Percentiles rank a stretch among this genome's conserved stretches.
phyloP scores from a whole-genome alignment of 192 early-diverging fungal species.

The Coemansia sp. region DNA sequence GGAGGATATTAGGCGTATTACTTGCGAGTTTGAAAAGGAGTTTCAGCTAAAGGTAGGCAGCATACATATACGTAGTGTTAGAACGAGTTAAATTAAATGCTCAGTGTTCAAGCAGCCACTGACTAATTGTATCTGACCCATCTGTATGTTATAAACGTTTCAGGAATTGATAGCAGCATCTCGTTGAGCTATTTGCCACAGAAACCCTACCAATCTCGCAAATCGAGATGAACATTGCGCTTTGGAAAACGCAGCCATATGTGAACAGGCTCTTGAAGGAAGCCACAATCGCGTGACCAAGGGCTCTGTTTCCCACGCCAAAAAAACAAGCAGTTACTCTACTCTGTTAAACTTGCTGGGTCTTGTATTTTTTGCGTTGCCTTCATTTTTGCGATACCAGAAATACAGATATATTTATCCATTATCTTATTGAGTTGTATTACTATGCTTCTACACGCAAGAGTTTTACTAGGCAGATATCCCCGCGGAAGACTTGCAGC shows the following conservation, averaged over 20 bases:
- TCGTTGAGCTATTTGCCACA: slow-evolving; percentile 17
- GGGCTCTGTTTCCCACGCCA: not conserved
- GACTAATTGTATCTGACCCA: not conserved
- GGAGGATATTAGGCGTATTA: not conserved
- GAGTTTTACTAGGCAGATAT: not conserved
- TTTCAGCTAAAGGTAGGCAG: slow-evolving; percentile 44
- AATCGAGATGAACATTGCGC: slow-evolving; percentile 32
- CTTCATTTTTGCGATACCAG: not conserved
- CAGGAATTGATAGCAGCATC: slow-evolving; percentile 25
- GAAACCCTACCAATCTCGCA: slow-evolving; percentile 27
- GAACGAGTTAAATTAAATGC: not conserved
- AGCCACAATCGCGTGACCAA: not conserved
- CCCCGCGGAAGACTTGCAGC: not conserved
- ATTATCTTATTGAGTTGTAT: not conserved
- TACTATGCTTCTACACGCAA: not conserved
- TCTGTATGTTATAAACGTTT: not conserved
- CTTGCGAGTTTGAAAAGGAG: slow-evolving; percentile 35
- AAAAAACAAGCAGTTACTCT: not conserved
- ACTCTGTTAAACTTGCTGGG: not conserved
- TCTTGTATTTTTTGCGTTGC: not conserved
- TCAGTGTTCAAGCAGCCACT: not conserved
- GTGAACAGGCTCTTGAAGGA: slow-evolving; percentile 9
- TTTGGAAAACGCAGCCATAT: slow-evolving; percentile 47
- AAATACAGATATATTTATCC: not conserved
- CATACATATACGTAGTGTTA: not conserved